phyloP scores from a whole-genome alignment of 164 flowering plant species.

The Stephania japonica region DNA sequence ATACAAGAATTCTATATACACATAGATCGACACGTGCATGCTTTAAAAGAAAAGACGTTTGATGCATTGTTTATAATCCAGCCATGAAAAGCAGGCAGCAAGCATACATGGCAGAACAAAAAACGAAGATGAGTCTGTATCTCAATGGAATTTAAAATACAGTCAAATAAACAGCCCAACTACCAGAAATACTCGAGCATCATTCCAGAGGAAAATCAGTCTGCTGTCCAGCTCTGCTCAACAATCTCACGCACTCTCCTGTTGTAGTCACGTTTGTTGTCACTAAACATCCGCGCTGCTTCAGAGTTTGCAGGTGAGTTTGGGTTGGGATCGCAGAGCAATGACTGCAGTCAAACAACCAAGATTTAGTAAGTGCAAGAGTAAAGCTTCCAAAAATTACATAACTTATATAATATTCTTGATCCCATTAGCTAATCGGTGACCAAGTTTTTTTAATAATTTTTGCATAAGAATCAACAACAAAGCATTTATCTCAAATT shows the following conservation, averaged over 20 bases:
- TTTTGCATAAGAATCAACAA: too few species aligned
- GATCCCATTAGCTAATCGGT: too few species aligned
- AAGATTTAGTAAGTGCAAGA: not conserved
- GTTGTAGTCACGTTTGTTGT: conserved; percentile 85
- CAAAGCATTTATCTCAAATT: too few species aligned
- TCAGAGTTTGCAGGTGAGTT: conserved; percentile 93
- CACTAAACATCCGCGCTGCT: conserved; percentile 84
- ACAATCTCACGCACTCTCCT: conserved; percentile 76
- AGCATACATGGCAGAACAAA: conserved; percentile 11
- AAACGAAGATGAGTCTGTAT: conserved; percentile 5
- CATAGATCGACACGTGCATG: not conserved
- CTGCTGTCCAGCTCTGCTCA: conserved; percentile 97
- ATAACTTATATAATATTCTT: too few species aligned
- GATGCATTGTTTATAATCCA: not conserved
- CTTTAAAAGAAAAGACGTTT: not conserved
- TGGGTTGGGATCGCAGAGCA: conserved; percentile 88
- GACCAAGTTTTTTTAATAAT: too few species aligned
- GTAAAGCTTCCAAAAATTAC: not conserved
- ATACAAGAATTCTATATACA: conserved; percentile 2
- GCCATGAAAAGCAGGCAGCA: conserved; percentile 15
- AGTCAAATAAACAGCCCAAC: conserved; percentile 10
- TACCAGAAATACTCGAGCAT: conserved; percentile 1
- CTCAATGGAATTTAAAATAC: conserved; percentile 17
- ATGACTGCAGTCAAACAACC: conserved; percentile 41
- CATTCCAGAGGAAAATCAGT: conserved; percentile 25